These are phyloP conservation scores for Amanita polypyramis DNA, from an alignment of 768 basidiomycete genomes.

Conservation along the genomic window DNA sequence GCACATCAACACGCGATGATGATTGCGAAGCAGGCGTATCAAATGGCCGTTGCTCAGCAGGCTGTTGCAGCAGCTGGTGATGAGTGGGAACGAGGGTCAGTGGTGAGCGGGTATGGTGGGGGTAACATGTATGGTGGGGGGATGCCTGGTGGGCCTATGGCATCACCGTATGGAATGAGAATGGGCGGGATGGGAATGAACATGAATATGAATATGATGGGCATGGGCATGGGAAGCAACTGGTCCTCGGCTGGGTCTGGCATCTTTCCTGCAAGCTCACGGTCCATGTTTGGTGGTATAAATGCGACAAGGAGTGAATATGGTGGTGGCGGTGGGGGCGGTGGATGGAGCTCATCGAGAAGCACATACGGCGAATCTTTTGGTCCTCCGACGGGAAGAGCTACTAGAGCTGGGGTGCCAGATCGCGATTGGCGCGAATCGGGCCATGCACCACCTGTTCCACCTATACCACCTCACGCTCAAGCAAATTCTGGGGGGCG, in stretches of 20 bases:
- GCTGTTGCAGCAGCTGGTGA: slow-evolving; percentile 84
- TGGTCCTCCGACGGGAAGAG: slow-evolving; percentile 21
- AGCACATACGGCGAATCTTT: slow-evolving; percentile 67
- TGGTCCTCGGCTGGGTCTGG: slow-evolving; percentile 37
- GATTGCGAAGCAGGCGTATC: slow-evolving; percentile 81
- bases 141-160: slow-evolving; percentile 18
- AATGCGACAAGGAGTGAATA: slow-evolving; percentile 49
- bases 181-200: slow-evolving; percentile 16
- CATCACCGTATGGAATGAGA: slow-evolving; percentile 23
- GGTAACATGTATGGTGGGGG: slow-evolving; percentile 38
- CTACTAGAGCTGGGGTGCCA: not conserved
- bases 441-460: slow-evolving; percentile 32
- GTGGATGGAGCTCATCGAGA: slow-evolving; percentile 41
- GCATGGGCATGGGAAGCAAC: slow-evolving; percentile 26
- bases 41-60: slow-evolving; percentile 84
- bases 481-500: slow-evolving; percentile 11
- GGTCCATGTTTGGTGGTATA: slow-evolving; percentile 49
- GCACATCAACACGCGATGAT: slow-evolving; percentile 88
- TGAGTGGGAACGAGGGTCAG: slow-evolving; percentile 81
- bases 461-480: slow-evolving; percentile 20
- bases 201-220: slow-evolving; percentile 31
- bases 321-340: slow-evolving; percentile 39
- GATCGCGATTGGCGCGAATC: slow-evolving; percentile 22
- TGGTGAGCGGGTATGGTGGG: slow-evolving; percentile 33
- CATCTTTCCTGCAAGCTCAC: slow-evolving; percentile 37